phyloP scores from a whole-genome alignment of 1,139 yeast species.

The Taphrina populina region DNA sequence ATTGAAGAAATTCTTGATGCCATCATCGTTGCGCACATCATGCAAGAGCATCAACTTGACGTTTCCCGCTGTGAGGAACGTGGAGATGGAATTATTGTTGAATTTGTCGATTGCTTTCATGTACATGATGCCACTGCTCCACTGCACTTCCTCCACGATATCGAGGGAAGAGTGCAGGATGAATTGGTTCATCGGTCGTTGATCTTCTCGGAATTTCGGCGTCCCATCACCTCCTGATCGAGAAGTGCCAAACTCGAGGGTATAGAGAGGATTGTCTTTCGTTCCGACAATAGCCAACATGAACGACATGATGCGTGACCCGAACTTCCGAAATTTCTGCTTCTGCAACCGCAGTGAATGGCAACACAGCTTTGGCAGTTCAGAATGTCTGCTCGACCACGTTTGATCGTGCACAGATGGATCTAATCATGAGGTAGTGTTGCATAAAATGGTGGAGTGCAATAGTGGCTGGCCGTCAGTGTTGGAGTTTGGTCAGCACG shows the following conservation, averaged over 20 bases:
- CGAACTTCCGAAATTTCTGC: no score
- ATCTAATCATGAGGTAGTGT: no score
- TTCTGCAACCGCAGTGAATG: no score
- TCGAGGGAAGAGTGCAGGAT: slow-evolving; percentile 86
- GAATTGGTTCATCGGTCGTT: slow-evolving; percentile 61
- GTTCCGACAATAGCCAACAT: slow-evolving; percentile 88
- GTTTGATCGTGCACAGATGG: no score
- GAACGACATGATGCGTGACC: slow-evolving; percentile 69
- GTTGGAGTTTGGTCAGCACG: no score
- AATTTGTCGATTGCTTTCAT: slow-evolving; percentile 81
- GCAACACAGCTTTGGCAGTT: no score
- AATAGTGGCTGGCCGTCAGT: no score
- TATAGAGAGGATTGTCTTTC: slow-evolving; percentile 80
- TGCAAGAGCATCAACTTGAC: slow-evolving; percentile 77
- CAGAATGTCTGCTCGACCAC: no score
- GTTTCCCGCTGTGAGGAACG: slow-evolving; percentile 71
- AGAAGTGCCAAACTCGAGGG: slow-evolving; percentile 78
- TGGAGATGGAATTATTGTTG: slow-evolving; percentile 75
- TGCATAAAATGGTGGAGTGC: no score
- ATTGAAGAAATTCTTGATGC: slow-evolving; percentile 75
- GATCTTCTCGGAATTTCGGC: slow-evolving; percentile 43
- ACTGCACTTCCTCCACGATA: slow-evolving; percentile 82
- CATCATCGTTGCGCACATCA: slow-evolving; percentile 64
- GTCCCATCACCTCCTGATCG: slow-evolving; percentile 63
- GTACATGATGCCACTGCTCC: slow-evolving; percentile 54